These are phyloP conservation scores for Quercus cerris DNA, from an alignment of 306 rosid species.

Conservation along the genomic window DNA sequence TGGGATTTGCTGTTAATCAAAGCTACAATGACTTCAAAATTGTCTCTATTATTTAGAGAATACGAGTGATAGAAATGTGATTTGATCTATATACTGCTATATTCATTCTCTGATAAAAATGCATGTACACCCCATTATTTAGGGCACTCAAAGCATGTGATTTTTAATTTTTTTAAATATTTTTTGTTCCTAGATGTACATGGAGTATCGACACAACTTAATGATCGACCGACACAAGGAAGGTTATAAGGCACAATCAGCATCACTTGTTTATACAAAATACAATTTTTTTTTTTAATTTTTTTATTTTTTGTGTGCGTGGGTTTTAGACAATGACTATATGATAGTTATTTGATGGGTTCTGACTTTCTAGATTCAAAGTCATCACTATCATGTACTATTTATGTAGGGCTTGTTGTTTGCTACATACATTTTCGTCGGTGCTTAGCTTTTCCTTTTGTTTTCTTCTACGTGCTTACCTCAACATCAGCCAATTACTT, in stretches of 20 bases:
- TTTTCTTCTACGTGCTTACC: no score
- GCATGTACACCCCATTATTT: background rate
- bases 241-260: background rate
- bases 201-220: slow-evolving; percentile 20
- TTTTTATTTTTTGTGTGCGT: background rate
- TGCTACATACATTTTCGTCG: no score
- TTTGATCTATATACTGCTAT: background rate
- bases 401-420: background rate
- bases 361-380: background rate
- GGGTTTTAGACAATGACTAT: background rate
- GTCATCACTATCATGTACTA: background rate
- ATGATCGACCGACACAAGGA: slow-evolving; percentile 43
- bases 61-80: background rate
- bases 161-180: background rate
- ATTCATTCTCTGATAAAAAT: background rate
- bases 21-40: background rate
- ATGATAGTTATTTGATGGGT: background rate
- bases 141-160: slow-evolving; percentile 44
- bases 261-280: background rate
- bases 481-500: no score
- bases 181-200: background rate
- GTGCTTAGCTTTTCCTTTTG: no score
- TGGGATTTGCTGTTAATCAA: slow-evolving; percentile 10
- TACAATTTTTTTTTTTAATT: background rate
- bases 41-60: no score